These are phyloP conservation scores for Hericium erinaceus DNA, from an alignment of 768 basidiomycete genomes.

Conservation along the genomic window DNA sequence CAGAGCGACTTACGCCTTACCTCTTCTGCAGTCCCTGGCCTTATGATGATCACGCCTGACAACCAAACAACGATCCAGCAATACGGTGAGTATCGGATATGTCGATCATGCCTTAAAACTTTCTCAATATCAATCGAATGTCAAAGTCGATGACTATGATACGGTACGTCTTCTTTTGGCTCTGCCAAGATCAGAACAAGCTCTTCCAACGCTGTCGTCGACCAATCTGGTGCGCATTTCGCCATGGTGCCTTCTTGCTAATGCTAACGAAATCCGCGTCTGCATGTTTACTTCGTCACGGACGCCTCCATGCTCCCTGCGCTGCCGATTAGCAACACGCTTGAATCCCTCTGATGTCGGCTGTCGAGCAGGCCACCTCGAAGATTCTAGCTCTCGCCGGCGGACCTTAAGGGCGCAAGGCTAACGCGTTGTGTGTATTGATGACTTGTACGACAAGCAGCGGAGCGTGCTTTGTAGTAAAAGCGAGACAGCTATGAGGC, in stretches of 20 bases:
- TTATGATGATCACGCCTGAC: conserved; percentile 54
- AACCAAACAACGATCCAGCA: conserved; percentile 43
- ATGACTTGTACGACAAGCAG: too few species aligned
- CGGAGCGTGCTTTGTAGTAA: too few species aligned
- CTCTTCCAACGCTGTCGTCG: conserved; percentile 36
- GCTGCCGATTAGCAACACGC: conserved; percentile 50
- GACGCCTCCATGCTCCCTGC: conserved; percentile 45
- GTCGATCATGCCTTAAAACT: neutral
- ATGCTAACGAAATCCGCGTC: neutral
- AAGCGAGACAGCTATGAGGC: too few species aligned
- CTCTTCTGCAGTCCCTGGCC: conserved; percentile 29
- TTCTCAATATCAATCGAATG: too few species aligned
- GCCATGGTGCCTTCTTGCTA: neutral
- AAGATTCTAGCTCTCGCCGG: conserved; percentile 47
- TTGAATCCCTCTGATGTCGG: conserved; percentile 47
- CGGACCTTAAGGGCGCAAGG: conserved; percentile 28
- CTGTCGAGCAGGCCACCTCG: conserved; percentile 47
- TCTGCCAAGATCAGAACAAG: conserved; percentile 23
- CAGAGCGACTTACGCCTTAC: neutral
- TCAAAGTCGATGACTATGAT: conserved; percentile 21
- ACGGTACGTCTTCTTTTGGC: conserved; percentile 10
- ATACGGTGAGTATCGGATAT: conserved; percentile 30
- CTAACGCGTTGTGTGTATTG: too few species aligned
- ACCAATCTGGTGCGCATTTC: conserved; percentile 27
- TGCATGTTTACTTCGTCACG: conserved; percentile 37